Evolutionary conservation across 768 basidiomycete genomes (phyloP).

Genomic region (Lactarius psammicola): DNA sequence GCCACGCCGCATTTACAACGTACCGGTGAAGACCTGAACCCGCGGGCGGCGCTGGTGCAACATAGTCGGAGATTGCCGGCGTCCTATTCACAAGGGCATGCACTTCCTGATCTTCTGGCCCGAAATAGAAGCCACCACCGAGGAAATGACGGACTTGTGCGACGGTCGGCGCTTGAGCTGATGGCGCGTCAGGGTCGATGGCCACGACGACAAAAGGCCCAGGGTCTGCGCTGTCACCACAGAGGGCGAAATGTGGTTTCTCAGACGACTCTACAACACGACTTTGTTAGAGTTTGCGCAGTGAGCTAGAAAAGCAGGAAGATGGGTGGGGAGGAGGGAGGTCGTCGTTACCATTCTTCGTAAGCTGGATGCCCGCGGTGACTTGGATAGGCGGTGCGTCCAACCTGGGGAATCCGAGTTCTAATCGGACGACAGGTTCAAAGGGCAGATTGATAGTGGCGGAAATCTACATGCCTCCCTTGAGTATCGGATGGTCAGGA

Average conservation of each 20-base stretch:
- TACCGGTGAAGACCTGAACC: constrained; percentile 46
- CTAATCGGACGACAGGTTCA: constrained; percentile 4
- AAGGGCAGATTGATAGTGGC: constrained; percentile 2
- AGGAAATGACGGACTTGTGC: constrained; percentile 17
- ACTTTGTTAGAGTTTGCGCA: too few species aligned
- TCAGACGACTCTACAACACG: not conserved
- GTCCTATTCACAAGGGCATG: constrained; percentile 39
- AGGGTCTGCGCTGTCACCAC: not conserved
- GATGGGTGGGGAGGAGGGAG: too few species aligned
- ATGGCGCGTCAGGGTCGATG: constrained; percentile 18
- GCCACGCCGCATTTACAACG: constrained; percentile 7
- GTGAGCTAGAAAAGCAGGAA: too few species aligned
- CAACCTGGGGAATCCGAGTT: constrained; percentile 8
- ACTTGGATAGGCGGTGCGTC: not conserved
- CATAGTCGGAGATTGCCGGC: constrained; percentile 43
- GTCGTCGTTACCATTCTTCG: constrained; percentile 1
- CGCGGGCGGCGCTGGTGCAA: constrained; percentile 44
- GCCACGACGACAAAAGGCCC: constrained; percentile 21
- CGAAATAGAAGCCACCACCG: constrained; percentile 11
- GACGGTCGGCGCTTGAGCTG: constrained; percentile 4
- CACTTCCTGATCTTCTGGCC: not conserved
- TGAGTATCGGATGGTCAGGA: not conserved
- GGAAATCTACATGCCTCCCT: constrained; percentile 1
- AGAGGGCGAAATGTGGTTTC: not conserved
- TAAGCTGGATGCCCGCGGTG: not conserved